Base-by-base conservation (phyloP, 2,329 filamentous ascomycete species). In the Lachnellula arida region DNA sequence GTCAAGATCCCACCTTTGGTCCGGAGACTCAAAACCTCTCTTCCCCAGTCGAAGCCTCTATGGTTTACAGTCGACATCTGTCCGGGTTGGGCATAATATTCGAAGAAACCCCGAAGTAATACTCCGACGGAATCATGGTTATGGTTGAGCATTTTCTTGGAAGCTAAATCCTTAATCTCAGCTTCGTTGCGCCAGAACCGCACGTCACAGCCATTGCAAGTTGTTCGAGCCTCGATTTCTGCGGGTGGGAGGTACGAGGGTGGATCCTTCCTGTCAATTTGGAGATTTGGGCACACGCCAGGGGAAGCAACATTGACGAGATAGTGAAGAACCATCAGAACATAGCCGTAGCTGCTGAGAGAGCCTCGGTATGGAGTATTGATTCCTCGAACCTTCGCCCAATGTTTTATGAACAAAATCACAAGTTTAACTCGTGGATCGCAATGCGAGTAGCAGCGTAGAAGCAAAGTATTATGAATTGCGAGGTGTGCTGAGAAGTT, bases 251-350 rank as follows among this genome's bases (percentile, higher is more conserved):
- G 69, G 55, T 74, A 68, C 40, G 72, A 73, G 11, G 74, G 74
- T 8, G 71, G 74, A 9, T 74, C 77, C 37, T 73, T 78, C 56
- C 73, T 75, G 63, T 79, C 75, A 53, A 78, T 73, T 68, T 95
- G 91, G 2, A 97, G 78, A 66, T 97, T 96, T 0, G 89, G 90
- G 56, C 90, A 85, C 17, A 97, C 88, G 53, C 91, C 90, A 0
- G 92, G 91, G 48, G 83, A 77, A 1, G 82, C 88, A 51, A 96
- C 72, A 64, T 96, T 96, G 67, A 94, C 84, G 28, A 96, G 81
- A 67, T 93, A 96, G 72, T 97, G 92, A 15, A 96, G 76, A 4
- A 95, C 85, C 91, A 97, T 96, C 40, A 96, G 75, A 5, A 94
- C 90, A 71, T 93, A 97, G 49, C 92, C 91, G 66, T 96, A 96